These are phyloP conservation scores for Trichoderma asperelloides DNA, from an alignment of 495 filamentous ascomycete species.

Conservation along the genomic window DNA sequence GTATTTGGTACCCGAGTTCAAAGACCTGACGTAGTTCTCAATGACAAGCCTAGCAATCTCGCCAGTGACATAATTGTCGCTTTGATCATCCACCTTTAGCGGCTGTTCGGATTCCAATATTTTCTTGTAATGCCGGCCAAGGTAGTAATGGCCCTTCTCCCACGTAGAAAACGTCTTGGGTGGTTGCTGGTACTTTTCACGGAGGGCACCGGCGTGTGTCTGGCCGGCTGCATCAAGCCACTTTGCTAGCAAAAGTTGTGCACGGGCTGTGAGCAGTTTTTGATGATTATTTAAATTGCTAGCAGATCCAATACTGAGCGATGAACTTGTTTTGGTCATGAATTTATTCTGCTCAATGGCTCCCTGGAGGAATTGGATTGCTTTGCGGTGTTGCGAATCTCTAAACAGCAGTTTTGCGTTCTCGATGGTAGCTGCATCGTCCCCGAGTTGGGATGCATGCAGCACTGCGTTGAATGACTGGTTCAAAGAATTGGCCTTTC, in stretches of 20 bases:
- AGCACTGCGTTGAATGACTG: conserved; percentile 90
- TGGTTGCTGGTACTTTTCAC: conserved; percentile 69
- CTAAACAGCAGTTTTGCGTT: conserved; percentile 91
- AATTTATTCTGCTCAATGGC: conserved; percentile 63
- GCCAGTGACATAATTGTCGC: conserved; percentile 51
- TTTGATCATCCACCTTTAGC: conserved; percentile 57
- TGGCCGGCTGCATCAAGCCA: conserved; percentile 93
- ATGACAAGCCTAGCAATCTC: conserved; percentile 83
- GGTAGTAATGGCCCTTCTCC: conserved; percentile 96
- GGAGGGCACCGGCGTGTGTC: conserved; percentile 68
- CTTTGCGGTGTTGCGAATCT: conserved; percentile 87
- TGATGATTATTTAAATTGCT: conserved; percentile 37
- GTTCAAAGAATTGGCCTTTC: conserved; percentile 71
- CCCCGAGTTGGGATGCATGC: conserved; percentile 75
- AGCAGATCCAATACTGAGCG: conserved; percentile 18
- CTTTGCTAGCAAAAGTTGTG: conserved; percentile 83
- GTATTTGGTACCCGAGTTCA: conserved; percentile 85
- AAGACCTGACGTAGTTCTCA: conserved; percentile 82
- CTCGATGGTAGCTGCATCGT: conserved; percentile 80
- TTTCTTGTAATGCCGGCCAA: conserved; percentile 97
- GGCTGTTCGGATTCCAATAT: conserved; percentile 80
- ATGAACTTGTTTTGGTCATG: conserved; percentile 19
- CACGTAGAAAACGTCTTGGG: conserved; percentile 54
- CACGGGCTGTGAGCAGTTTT: conserved; percentile 52
- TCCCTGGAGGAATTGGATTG: conserved; percentile 79